Evolutionary conservation across 208 protist species (phyloP), one percentile per base, ranked within the genome.

Genomic region (Trypanosoma lewisi): DNA sequence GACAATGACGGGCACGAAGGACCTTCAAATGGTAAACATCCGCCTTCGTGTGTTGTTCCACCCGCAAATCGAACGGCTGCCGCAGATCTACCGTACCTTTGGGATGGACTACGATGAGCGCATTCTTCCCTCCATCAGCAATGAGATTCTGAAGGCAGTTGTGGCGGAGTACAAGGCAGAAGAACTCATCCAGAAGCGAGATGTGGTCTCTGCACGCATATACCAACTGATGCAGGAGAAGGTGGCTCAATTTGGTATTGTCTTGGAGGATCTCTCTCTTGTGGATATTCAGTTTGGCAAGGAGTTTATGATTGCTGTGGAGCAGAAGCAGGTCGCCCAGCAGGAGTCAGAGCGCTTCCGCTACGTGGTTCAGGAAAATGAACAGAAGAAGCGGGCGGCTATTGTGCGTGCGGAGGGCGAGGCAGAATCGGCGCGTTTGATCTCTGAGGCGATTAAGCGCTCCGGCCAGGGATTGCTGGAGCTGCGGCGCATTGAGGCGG

Each of bases 121-220:
- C 56, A 97, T 99, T 34, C 82, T 99, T 25, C 98, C 98, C 16
- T 99, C 97, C 41, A 97, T 99, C 49, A 97, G 93, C 82, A 97
- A 97, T 68, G 90, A 97, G 61, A 95, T 97, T 44, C 70, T 97
- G 21, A 97, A 97, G 76, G 89, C 93, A 49, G 91, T 96, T n/a
- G 85, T 97, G 57, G 98, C 98, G 2, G 97, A 98, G 83, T 99
- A 99, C 80, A 99, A 99, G 82, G 98, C 98, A 1, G 91, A 98
- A 49, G 97, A 99, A 85, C 89, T 99, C 4, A 98, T 99, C 72
- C 98, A 98, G 57, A 97, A 98, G 82, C 95, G 97, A 59, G 97
- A 99, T 65, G 75, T 80, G 51, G 95, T 98, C 31, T 96, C 85
- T 5, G 78, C 86, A 2, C 84, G 94, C 45, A 96, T 98, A 48